Conservation (phyloP, 148 eudicot genomes). For the Vaccinium macrocarpon region DNA sequence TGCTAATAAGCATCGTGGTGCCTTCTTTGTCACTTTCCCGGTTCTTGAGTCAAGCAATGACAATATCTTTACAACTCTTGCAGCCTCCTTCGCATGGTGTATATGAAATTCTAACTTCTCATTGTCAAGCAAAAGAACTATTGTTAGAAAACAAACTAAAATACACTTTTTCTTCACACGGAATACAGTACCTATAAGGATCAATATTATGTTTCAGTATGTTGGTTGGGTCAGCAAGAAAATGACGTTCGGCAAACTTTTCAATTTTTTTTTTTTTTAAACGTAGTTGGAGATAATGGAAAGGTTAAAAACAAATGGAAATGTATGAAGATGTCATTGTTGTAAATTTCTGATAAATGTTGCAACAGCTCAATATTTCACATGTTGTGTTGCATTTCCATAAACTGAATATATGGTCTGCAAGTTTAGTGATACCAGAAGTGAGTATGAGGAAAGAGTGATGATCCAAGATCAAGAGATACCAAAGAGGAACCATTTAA, state of each 20-base stretch:
- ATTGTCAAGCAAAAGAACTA: slow-evolving; percentile 7
- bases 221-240: background rate
- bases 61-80: slow-evolving; percentile 61
- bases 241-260: background rate
- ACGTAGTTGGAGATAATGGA: background rate
- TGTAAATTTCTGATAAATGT: background rate
- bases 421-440: too few relatives aligned
- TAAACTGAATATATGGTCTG: too few relatives aligned
- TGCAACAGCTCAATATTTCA: background rate
- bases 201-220: background rate
- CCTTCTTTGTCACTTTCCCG: slow-evolving; percentile 74
- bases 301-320: background rate
- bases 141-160: background rate
- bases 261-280: background rate
- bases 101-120: slow-evolving; percentile 83
- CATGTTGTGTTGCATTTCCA: background rate
- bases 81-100: slow-evolving; percentile 86
- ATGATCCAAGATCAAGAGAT: too few relatives aligned
- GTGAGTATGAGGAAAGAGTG: too few relatives aligned
- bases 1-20: slow-evolving; percentile 73
- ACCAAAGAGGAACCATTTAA: too few relatives aligned
- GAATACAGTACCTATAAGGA: background rate
- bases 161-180: background rate
- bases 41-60: slow-evolving; percentile 92
- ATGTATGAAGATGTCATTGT: background rate